Base-by-base conservation (phyloP, 2,329 filamentous ascomycete species). In the Pseudogymnoascus sp. region DNA sequence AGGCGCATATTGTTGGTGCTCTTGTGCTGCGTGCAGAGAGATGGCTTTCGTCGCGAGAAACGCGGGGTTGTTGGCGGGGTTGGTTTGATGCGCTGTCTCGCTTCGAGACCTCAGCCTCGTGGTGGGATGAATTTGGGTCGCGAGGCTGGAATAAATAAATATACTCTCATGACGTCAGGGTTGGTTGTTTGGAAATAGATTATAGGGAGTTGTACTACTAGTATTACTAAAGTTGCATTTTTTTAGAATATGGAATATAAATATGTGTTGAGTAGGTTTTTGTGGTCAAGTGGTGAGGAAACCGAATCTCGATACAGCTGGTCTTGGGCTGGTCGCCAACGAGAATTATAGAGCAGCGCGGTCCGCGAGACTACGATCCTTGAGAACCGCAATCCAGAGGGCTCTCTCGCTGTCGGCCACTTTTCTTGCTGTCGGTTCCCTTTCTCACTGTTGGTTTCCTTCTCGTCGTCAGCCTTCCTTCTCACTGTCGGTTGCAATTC, bases 1-100 rank as follows among this genome's bases (percentile, higher is more conserved):
- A 90, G 79, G 64, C 83, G 82, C 88, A 90, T 90, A 50, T 64
- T 66, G 61, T 61, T 46, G 19, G 23, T 50, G 2, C 23, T 26
- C 21, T 29, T 50, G 21, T 50, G 44, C 21, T 50, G 21, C 7
- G 29, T 38, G 29, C 15, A 37, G 11, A 1, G 23, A 7, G 21
- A 33, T 35, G 56, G 6, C 19, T 29, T 59, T 33, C 21, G 37
- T 60, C 37, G 29, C 37, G 3, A 60, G 37, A 37, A 60, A 23
- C 26, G 56, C 19, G 31, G 31, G 29, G 56, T 21, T 35, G 31
- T 35, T 35, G 37, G 56, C 37, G 37, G 37, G 37, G 56, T 35
- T 7, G 37, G 29, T 35, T 35, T 60, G 26, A 60, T 35, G 56
- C 31, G 37, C 37, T 35, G 56, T 60, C 31, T 35, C 37, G 31